Percentiles rank a stretch among this genome's conserved stretches.
Evolutionary conservation across 192 early-diverging fungal species (phyloP).

Genomic region (Coemansia reversa): DNA sequence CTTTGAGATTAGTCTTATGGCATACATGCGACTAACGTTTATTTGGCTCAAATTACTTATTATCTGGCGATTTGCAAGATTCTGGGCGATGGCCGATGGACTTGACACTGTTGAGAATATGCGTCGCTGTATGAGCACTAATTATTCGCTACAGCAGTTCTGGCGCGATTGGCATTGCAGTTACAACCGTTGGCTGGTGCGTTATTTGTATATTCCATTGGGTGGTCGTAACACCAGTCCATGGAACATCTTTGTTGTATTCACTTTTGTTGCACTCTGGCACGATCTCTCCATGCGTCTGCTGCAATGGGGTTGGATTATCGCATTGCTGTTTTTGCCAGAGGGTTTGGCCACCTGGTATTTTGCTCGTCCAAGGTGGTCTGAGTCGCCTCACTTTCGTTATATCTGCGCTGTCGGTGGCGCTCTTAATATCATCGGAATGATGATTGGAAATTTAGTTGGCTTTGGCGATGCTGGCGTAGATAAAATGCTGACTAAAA

Average conservation of each 20-base stretch:
- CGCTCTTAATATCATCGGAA: constrained; percentile 82
- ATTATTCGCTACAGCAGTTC: constrained; percentile 91
- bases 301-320: constrained; percentile 91
- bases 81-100: constrained; percentile 94
- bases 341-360: constrained; percentile 67
- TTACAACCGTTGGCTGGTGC: constrained; percentile 87
- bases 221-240: constrained; percentile 71
- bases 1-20: constrained; percentile 82
- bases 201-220: constrained; percentile 89
- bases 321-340: constrained; percentile 82
- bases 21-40: constrained; percentile 83
- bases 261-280: constrained; percentile 98
- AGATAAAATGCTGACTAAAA: constrained; percentile 65
- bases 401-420: constrained; percentile 80
- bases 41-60: constrained; percentile 97
- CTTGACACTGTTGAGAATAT: constrained; percentile 92
- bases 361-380: constrained; percentile 36
- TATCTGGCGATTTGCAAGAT: constrained; percentile 95
- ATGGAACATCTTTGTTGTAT: constrained; percentile 82
- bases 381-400: constrained; percentile 60
- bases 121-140: constrained; percentile 94
- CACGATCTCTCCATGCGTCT: constrained; percentile 87
- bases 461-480: constrained; percentile 93
- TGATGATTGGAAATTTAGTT: constrained; percentile 97
- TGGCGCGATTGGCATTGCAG: constrained; percentile 97